Conservation (phyloP, 768 basidiomycete genomes). For the Termitomyces sp. region DNA sequence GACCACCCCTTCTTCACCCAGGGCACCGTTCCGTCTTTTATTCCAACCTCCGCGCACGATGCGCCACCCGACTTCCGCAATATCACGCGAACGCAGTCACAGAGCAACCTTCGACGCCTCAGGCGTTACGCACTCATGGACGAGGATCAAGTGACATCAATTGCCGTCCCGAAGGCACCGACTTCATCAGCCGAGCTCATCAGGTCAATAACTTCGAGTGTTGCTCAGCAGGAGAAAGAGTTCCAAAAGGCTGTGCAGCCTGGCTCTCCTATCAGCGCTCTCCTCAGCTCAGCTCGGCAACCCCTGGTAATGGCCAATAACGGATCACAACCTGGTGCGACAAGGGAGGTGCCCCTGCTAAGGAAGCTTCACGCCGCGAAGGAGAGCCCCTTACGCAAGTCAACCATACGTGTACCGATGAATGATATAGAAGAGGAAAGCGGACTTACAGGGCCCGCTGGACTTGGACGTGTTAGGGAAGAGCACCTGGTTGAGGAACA, state of each 20-base stretch:
- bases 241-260: conserved; percentile 97
- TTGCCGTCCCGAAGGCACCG: conserved; percentile 39
- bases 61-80: conserved; percentile 71
- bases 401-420: conserved; percentile 39
- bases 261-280: conserved; percentile 88
- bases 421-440: conserved; percentile 44
- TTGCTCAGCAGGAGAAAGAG: conserved; percentile 90
- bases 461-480: conserved; percentile 25
- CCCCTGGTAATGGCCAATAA: conserved; percentile 71
- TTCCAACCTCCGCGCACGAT: conserved; percentile 80
- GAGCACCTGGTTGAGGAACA: conserved; percentile 31
- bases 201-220: conserved; percentile 55
- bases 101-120: conserved; percentile 68
- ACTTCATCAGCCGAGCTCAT: conserved; percentile 20
- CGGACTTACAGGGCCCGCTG: conserved; percentile 26
- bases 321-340: conserved; percentile 17
- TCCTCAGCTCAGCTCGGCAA: conserved; percentile 86
- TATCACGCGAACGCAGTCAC: conserved; percentile 58
- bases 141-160: conserved; percentile 49
- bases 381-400: conserved; percentile 52
- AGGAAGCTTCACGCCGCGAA: conserved; percentile 60
- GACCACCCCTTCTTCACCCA: conserved; percentile 80
- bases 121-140: conserved; percentile 64
- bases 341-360: conserved; percentile 40
- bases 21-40: conserved; percentile 77